These are phyloP conservation scores for Cajanus cajan DNA, from an alignment of 306 rosid species.

Conservation along the genomic window DNA sequence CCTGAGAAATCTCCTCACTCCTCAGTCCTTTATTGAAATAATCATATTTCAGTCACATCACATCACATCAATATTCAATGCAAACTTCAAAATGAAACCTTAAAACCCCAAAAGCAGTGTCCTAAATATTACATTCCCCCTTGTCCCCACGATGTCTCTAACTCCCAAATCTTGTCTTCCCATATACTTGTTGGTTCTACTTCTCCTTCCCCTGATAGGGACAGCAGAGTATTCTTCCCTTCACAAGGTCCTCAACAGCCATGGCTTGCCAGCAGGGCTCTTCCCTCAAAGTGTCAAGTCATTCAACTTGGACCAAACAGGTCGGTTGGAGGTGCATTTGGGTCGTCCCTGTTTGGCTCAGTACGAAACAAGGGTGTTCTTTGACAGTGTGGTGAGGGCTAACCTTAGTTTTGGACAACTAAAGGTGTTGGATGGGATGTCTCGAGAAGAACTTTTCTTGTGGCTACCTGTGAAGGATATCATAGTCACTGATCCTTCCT, in stretches of 20 bases:
- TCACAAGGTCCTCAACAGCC: slow-evolving; percentile 47
- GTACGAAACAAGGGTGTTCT: slow-evolving; percentile 72
- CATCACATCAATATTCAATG: neutral
- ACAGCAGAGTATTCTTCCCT: slow-evolving; percentile 18
- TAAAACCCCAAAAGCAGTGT: slow-evolving; percentile 20
- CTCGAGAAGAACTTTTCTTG: slow-evolving; percentile 70
- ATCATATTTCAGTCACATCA: neutral
- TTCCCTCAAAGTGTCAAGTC: slow-evolving; percentile 60
- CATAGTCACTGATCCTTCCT: slow-evolving; percentile 54
- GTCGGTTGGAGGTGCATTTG: slow-evolving; percentile 61
- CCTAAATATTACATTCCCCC: neutral
- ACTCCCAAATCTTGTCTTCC: slow-evolving; percentile 25
- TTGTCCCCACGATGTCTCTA: slow-evolving; percentile 38
- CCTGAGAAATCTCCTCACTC: neutral
- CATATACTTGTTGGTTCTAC: slow-evolving; percentile 10
- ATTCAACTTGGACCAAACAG: slow-evolving; percentile 46
- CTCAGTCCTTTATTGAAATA: neutral
- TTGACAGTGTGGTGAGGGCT: slow-evolving; percentile 57
- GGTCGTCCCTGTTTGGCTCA: slow-evolving; percentile 70
- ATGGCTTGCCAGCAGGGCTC: slow-evolving; percentile 75
- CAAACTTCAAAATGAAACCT: neutral
- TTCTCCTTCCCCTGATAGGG: slow-evolving; percentile 24
- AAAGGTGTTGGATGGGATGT: slow-evolving; percentile 60
- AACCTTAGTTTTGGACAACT: slow-evolving; percentile 69
- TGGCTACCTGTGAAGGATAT: slow-evolving; percentile 85